phyloP scores from a whole-genome alignment of 1,284 basidiomycete genomes.

The Apiotrichum mycotoxinovorans region DNA sequence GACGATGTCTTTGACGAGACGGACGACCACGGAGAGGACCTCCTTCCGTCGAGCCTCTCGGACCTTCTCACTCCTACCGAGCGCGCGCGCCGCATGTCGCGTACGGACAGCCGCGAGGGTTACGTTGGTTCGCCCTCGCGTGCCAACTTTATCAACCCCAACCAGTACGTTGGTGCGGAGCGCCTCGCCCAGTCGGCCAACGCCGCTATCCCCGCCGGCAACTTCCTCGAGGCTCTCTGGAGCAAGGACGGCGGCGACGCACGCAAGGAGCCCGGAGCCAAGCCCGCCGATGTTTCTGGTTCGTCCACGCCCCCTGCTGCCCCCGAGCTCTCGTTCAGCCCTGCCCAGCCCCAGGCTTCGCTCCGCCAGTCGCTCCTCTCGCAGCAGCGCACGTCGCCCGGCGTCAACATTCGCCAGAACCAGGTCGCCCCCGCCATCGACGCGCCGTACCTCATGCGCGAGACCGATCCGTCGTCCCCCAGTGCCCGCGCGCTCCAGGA shows the following conservation, averaged over 20 bases:
- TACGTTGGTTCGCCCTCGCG: slow-evolving; percentile 28
- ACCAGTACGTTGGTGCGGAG: slow-evolving; percentile 25
- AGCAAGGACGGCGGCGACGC: slow-evolving; percentile 44
- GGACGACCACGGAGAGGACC: slow-evolving; percentile 73
- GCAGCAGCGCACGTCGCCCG: slow-evolving; percentile 28
- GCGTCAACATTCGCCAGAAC: slow-evolving; percentile 9
- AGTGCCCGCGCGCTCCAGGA: slow-evolving; percentile 40
- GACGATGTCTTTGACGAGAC: slow-evolving; percentile 34
- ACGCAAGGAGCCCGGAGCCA: slow-evolving; percentile 16
- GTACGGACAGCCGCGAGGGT: slow-evolving; percentile 49
- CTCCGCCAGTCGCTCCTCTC: slow-evolving; percentile 35
- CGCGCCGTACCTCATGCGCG: slow-evolving; percentile 32
- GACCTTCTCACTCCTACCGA: slow-evolving; percentile 84
- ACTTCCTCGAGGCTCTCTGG: slow-evolving; percentile 47
- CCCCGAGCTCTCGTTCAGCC: slow-evolving; percentile 32
- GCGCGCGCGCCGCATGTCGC: slow-evolving; percentile 68
- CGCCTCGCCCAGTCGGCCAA: slow-evolving; percentile 47
- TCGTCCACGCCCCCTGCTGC: not conserved
- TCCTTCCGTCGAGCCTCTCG: slow-evolving; percentile 78
- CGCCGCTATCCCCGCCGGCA: slow-evolving; percentile 36
- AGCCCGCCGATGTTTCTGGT: not conserved
- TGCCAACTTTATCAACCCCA: slow-evolving; percentile 23
- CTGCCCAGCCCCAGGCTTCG: slow-evolving; percentile 22
- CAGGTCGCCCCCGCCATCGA: slow-evolving; percentile 20
- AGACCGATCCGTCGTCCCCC: slow-evolving; percentile 36